These are phyloP conservation scores for Auricularia auricula-judae DNA, from an alignment of 768 basidiomycete species.

Conservation along the genomic window DNA sequence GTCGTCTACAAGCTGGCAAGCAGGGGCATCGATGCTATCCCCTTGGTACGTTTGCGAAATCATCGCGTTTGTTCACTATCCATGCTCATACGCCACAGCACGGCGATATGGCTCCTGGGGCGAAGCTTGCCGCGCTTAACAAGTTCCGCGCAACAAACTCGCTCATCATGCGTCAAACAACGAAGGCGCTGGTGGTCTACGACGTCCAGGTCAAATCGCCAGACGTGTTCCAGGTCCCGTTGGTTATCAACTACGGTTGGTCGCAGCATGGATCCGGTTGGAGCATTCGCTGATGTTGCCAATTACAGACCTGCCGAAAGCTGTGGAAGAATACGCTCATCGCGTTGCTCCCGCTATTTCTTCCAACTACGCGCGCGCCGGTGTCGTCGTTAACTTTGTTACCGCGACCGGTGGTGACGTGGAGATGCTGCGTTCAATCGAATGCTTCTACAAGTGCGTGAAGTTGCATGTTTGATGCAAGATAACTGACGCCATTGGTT, in stretches of 20 bases:
- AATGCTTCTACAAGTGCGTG: slow-evolving; percentile 91
- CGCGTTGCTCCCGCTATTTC: slow-evolving; percentile 83
- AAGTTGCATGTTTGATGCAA: slow-evolving; percentile 7
- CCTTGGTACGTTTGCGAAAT: slow-evolving; percentile 49
- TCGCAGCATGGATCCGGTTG: neutral
- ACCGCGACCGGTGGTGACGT: slow-evolving; percentile 97
- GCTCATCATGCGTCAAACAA: slow-evolving; percentile 52
- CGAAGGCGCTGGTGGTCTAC: slow-evolving; percentile 81
- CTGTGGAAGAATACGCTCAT: slow-evolving; percentile 95
- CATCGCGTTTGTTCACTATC: slow-evolving; percentile 11
- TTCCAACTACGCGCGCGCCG: slow-evolving; percentile 73
- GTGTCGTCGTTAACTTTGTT: slow-evolving; percentile 92
- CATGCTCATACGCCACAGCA: slow-evolving; percentile 39
- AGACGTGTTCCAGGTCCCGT: slow-evolving; percentile 81
- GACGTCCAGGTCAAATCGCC: slow-evolving; percentile 87
- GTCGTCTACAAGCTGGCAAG: slow-evolving; percentile 85
- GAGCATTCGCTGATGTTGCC: neutral
- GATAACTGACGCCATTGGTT: slow-evolving; percentile 16
- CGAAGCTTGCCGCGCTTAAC: slow-evolving; percentile 71
- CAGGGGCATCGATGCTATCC: slow-evolving; percentile 77
- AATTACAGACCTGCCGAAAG: slow-evolving; percentile 70
- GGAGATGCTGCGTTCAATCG: slow-evolving; percentile 96
- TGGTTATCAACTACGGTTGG: slow-evolving; percentile 90
- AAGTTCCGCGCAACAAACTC: slow-evolving; percentile 62
- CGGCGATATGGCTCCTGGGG: slow-evolving; percentile 81